Base-by-base conservation (phyloP, 129 eudicot genomes). In the Artemisia annua region DNA sequence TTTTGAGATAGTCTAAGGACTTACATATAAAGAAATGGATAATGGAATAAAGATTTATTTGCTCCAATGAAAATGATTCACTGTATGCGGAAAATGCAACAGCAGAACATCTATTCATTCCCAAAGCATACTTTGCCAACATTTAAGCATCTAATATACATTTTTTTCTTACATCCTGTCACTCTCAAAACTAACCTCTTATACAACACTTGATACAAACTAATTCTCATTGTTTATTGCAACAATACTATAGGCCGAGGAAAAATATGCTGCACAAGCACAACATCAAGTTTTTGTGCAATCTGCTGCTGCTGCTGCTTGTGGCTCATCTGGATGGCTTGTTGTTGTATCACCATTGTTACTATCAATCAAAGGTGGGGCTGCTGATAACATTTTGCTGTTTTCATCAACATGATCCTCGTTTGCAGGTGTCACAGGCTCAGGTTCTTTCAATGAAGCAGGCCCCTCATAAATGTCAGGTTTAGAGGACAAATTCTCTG, bases 281-380 rank as follows among this genome's bases (percentile, higher is more conserved):
- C 51, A 53, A 77, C 59, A 71, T 55, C 82, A 78, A 63, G n/a
- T 71, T 63, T 78, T 44, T 15, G 51, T 35, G 64, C 46, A 71
- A 71, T 78, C 86, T 16, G 69, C 69, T 51, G 24, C 81, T n/a
- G 69, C 72, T 20, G 56, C 86, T 22, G 22, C 22, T 20, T 71
- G 83, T 59, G 72, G 28, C 62, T 59, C 78, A 54, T 69, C 85
- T 2, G 35, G 48, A 8, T 51, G 77, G 66, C 58, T 76, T 11
- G 57, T 64, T 13, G 71, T 75, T 19, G 60, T 20, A 66, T 58
- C 65, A 1, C 28, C 65, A 55, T 50, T 75, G 68, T 43, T 74
- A 63, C 76, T 69, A 62, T 70, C 82, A 58, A 73, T 30, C 72
- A 83, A 54, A 72, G 57, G 75, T 28, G 83, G 63, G 54, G 74